phyloP scores from a whole-genome alignment of 2,329 filamentous ascomycete species.

The Arthrinium phaeospermum region DNA sequence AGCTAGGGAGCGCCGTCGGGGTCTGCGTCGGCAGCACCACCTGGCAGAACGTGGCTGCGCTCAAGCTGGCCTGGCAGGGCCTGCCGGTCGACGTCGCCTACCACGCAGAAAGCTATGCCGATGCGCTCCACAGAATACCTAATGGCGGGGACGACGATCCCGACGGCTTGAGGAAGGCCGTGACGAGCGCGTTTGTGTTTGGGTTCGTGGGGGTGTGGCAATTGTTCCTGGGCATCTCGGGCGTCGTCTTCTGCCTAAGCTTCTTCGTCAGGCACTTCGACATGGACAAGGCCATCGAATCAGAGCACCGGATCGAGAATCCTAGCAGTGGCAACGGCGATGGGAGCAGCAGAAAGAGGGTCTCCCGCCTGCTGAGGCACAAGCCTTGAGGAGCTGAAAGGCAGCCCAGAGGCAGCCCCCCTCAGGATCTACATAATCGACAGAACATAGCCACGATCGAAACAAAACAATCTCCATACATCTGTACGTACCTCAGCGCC shows the following conservation, averaged over 20 bases:
- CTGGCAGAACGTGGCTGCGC: constrained; percentile 29
- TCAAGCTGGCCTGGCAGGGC: constrained; percentile 24
- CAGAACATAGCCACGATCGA: not conserved
- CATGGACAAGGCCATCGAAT: constrained; percentile 51
- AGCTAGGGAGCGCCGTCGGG: constrained; percentile 28
- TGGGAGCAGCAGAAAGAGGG: not conserved
- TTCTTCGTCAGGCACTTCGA: constrained; percentile 40
- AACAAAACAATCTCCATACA: not conserved
- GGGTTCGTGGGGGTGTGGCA: constrained; percentile 26
- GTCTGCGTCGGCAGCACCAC: constrained; percentile 28
- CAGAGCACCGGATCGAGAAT: constrained; percentile 41
- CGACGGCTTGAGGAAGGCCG: not conserved
- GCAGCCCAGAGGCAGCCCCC: not conserved
- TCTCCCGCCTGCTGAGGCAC: not conserved
- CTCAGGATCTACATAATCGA: not conserved
- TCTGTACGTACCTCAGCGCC: not conserved
- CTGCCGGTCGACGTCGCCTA: constrained; percentile 22
- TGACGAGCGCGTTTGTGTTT: constrained; percentile 23
- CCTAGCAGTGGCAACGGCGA: not conserved
- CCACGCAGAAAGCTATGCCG: constrained; percentile 22
- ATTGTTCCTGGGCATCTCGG: constrained; percentile 24
- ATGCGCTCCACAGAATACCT: constrained; percentile 1
- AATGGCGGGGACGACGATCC: not conserved
- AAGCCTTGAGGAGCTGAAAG: constrained; percentile 2
- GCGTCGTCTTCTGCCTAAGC: constrained; percentile 55